Base-by-base conservation (phyloP, 352 stramenopile species). In the Globisporangium splendens region DNA sequence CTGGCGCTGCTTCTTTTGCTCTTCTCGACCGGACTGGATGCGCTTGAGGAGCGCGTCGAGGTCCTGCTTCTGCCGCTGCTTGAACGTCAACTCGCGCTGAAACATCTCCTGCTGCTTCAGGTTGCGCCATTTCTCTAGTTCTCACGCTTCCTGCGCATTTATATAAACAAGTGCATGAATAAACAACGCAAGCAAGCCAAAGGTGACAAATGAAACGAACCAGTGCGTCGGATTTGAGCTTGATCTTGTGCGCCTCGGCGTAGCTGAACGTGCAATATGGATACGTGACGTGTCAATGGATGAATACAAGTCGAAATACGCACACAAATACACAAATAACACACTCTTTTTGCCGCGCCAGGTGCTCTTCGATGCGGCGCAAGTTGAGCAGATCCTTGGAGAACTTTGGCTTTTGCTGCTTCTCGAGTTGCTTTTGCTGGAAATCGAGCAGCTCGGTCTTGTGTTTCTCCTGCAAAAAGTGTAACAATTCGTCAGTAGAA, bases 191-290 rank as follows among this genome's bases (percentile, higher is more conserved):
- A 1, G 39, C 39, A 4, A 18, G 5, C 39, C 35, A 41, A 7
- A 12, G 7, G 22, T n/a, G 39, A 21, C 1, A 50, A n/a, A n/a
- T n/a, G n/a, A n/a, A n/a, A 21, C 63, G 46, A 18, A 70, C 63
- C 49, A 98, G 68, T 7, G 86, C 86, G 65, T 98, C 95, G 39
- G 92, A 92, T 59, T 98, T 98, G 33, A 97, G 74, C 73, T 98
- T 98, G 68, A 98, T 97, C 77, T 98, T 97, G 71, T 98, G 94
- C 7, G 95, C 95, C 62, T 98, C 94, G 12, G 82, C 79, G 61
- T 98, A 98, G 65, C 83, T 88, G 58, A 22, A 56, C 6, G 7
- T 2, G 31, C 7, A 13, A 8, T 5, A 15, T 24, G 15, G 24
- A 33, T 15, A 31, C 24, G 12, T 35, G 11, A 3, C 10, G 22